Evolutionary conservation across 345 rosid species (phyloP), one percentile per base, ranked within the genome.

Genomic region (Atalantia buxifolia): DNA sequence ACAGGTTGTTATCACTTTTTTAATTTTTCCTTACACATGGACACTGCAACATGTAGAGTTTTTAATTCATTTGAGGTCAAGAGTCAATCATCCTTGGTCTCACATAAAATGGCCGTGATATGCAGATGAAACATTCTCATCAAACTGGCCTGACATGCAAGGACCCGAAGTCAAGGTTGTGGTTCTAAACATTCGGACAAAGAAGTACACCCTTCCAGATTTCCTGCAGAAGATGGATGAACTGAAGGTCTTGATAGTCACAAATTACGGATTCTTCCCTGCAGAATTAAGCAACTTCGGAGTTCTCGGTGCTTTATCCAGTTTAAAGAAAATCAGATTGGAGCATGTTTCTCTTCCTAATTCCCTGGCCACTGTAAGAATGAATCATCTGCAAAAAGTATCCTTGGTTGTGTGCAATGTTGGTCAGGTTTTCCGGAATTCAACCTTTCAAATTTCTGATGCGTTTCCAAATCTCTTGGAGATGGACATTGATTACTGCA

Each of bases 321-420:
- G 78, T 72, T 84, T 90, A 56, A 90, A 78, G 83, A 85, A 93
- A 78, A 85, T 92, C 38, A 87, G 94, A 76, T 21, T 90, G 40
- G 92, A 90, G 71, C 83, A 80, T 19, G 76, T 77, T 28, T 82
- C 77, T 6, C 5, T 88, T 42, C 83, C 89, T 48, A 45, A 45
- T 45, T 35, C 74, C 35, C 25, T 72, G 63, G 60, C 45, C 35
- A 64, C 66, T 1, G 27, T 78, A 36, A n/a, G 2, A 36, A 74
- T 88, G 2, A 28, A 4, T 31, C 85, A 78, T 71, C 85, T 94
- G 30, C 66, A 71, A n/a, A 92, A 88, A 80, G 9, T 87, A 59
- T 83, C 90, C 27, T 70, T 93, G 69, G 66, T 85, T 63, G 82
- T 86, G 87, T 90, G 92, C 70, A 69, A 78, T 5, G 74, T 88